Conservation (phyloP, 2,329 filamentous ascomycete species). For the Calonectria pseudoturangicola region DNA sequence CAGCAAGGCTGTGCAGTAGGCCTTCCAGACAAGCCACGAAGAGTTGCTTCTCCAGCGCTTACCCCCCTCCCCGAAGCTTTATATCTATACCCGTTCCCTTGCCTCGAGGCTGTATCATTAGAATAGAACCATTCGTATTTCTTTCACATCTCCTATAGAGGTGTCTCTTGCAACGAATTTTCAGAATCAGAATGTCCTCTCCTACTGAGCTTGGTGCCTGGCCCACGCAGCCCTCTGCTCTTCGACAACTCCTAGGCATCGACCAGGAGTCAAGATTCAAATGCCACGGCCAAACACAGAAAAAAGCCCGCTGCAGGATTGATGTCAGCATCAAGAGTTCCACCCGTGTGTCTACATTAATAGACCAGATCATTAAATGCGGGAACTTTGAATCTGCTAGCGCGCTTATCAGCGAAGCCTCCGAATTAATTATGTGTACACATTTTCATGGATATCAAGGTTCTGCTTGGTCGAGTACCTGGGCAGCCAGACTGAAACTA, state of each 20-base stretch:
- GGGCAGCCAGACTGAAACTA: conserved; percentile 41
- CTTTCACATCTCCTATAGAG: neutral
- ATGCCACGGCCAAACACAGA: conserved; percentile 42
- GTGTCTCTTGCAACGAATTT: neutral
- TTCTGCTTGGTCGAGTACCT: conserved; percentile 22
- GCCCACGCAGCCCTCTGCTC: conserved; percentile 27
- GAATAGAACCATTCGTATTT: conserved; percentile 44
- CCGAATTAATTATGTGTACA: conserved; percentile 48
- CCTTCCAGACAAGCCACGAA: conserved; percentile 35
- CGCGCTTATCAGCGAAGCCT: conserved; percentile 40
- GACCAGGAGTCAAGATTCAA: neutral
- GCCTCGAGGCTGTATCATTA: conserved; percentile 30
- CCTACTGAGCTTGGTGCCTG: conserved; percentile 12
- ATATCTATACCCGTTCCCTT: conserved; percentile 42
- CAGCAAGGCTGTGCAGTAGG: conserved; percentile 38
- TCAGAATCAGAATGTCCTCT: conserved; percentile 35
- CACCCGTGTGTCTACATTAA: conserved; percentile 28
- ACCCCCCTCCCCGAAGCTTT: conserved; percentile 18
- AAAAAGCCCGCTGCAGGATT: conserved; percentile 20
- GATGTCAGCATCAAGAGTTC: conserved; percentile 32
- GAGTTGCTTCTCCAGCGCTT: conserved; percentile 39
- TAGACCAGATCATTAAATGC: conserved; percentile 36
- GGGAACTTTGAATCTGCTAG: conserved; percentile 42
- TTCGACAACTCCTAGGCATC: conserved; percentile 37
- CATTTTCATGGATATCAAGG: conserved; percentile 9